Base-by-base conservation (phyloP, 345 rosid genomes). In the Ailanthus altissimus region DNA sequence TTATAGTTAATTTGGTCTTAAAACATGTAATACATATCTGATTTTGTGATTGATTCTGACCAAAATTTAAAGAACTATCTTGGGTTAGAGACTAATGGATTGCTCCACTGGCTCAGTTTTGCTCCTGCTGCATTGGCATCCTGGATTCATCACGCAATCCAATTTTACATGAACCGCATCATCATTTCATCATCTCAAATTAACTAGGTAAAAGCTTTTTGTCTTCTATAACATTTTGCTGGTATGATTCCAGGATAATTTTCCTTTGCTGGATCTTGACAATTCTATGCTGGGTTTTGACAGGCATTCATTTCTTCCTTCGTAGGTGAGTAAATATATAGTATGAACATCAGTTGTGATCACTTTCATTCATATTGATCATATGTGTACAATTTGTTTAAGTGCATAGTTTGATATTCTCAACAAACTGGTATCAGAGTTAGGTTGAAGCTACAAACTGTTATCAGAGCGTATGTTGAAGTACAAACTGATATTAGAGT, bases 241-340 rank as follows among this genome's bases (percentile, higher is more conserved):
- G 26, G 50, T 63, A n/a, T 43, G 16, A 51, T 79, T 85, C 67
- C 88, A 92, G 97, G 28, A 83, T 89, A 80, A 85, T 93, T 72
- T 36, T 86, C 70, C 43, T 84, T 45, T 91, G 88, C 84, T 93
- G 97, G 97, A 85, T 91, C 82, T 75, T 91, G 72, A 88, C 92
- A 38, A 80, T 89, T 49, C 26, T 89, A 32, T 80, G 72, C 69
- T 93, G 95, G 95, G 78, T 81, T 72, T 75, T 93, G 77, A 83
- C 90, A 49, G 97, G 95, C 68, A 76, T 84, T 2, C 92, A 91
- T 85, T 88, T 86, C 84, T 91, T 84, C 85, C 67, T 89, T 77
- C 87, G 86, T 73, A 86, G 67, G 97, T 93, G 76, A 87, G 94
- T 73, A 64, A 59, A 20, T 6, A 40, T 3, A 46, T 45, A 28